These are phyloP conservation scores for Condylostoma magnum DNA, from an alignment of 169 alveolate genomes.

Conservation along the genomic window DNA sequence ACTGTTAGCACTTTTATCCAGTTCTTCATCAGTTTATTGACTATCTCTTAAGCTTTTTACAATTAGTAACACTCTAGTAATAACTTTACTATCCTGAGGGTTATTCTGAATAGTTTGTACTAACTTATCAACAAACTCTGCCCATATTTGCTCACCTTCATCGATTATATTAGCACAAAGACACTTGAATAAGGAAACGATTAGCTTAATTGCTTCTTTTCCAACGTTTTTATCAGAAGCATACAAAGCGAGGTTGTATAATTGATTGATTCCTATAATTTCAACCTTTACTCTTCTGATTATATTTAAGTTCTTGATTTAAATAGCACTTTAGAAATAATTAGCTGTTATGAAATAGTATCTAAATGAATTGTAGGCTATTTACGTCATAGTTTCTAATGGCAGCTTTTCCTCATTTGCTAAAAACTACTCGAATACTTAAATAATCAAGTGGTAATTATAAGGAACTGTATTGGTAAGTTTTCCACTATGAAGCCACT, in stretches of 20 bases:
- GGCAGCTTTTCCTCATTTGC: not conserved
- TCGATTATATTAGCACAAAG: not conserved
- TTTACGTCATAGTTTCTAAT: not conserved
- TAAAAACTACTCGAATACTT: conserved; percentile 10
- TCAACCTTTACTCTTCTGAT: not conserved
- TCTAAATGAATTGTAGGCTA: conserved; percentile 4
- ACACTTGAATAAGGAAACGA: not conserved
- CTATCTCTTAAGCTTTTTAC: too few species aligned
- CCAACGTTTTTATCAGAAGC: not conserved
- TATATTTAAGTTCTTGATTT: not conserved
- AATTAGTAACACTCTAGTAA: too few species aligned
- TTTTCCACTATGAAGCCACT: conserved; percentile 27
- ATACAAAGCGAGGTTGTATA: not conserved
- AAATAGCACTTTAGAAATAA: not conserved
- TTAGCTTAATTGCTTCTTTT: not conserved
- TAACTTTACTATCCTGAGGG: too few species aligned
- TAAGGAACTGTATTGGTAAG: not conserved
- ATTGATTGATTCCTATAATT: not conserved
- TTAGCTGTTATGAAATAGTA: not conserved
- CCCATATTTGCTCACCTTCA: conserved; percentile 6
- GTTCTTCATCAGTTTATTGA: too few species aligned
- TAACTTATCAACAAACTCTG: conserved; percentile 1
- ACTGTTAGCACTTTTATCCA: too few species aligned
- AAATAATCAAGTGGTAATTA: not conserved
- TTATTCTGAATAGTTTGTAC: too few species aligned